phyloP scores from a whole-genome alignment of 179 eudicot genomes.

The Carnegiea gigantea region DNA sequence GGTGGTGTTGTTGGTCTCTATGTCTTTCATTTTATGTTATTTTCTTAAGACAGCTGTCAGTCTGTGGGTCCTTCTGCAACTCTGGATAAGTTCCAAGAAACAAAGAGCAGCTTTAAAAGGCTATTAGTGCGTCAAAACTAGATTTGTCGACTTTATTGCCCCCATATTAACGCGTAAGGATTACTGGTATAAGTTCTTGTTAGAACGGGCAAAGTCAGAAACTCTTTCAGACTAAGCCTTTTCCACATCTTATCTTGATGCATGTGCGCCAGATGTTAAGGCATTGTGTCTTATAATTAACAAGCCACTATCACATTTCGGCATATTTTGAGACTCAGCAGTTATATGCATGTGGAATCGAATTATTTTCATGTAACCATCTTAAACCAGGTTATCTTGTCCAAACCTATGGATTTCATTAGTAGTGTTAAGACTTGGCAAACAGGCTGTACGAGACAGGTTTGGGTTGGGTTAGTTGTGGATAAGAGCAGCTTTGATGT shows the following conservation, averaged over 20 bases:
- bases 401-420: not conserved
- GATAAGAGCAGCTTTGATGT: not conserved
- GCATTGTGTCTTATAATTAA: no score
- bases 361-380: not conserved
- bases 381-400: not conserved
- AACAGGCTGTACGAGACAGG: not conserved
- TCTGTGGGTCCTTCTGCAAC: not conserved
- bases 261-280: no score
- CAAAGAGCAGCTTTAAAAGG: not conserved
- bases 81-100: not conserved
- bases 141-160: no score
- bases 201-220: no score
- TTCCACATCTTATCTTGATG: no score
- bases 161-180: no score
- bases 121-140: not conserved
- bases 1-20: not conserved
- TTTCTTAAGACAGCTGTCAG: not conserved
- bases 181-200: no score
- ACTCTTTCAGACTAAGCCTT: no score
- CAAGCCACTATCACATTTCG: no score
- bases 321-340: no score
- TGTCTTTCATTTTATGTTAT: not conserved
- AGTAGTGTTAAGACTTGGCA: not conserved
- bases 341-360: no score
- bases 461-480: not conserved